These are phyloP conservation scores for Rubroboletus pulcherrimus DNA, from an alignment of 768 basidiomycete species.

Conservation along the genomic window DNA sequence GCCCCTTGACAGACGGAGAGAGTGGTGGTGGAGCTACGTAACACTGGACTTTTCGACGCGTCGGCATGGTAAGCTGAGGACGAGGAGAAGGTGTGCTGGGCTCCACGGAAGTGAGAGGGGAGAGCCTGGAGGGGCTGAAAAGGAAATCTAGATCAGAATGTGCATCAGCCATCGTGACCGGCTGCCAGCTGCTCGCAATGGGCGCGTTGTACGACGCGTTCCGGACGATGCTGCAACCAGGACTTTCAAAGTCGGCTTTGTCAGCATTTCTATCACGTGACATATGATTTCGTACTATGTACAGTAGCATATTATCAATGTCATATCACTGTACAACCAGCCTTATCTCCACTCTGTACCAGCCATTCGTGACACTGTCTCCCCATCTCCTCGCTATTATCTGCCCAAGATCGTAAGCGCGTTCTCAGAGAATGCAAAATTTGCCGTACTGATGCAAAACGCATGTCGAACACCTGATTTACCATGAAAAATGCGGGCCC, in stretches of 20 bases:
- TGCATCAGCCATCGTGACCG: conserved; percentile 15
- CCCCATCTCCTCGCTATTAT: conserved; percentile 45
- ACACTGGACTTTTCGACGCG: conserved; percentile 17
- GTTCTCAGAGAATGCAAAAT: neutral
- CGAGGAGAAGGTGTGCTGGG: conserved; percentile 2
- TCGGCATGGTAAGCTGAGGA: conserved; percentile 3
- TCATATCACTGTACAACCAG: too few relatives aligned
- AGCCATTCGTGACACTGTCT: neutral
- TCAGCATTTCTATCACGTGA: conserved; percentile 14
- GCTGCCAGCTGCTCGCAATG: neutral
- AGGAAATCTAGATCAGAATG: conserved; percentile 14
- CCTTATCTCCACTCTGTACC: too few relatives aligned
- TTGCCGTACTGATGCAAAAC: conserved; percentile 64
- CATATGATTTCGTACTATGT: neutral
- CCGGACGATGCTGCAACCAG: neutral
- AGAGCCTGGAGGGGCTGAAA: conserved; percentile 11
- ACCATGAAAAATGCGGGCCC: conserved; percentile 41
- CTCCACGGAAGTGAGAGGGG: conserved; percentile 16
- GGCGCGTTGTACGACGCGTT: conserved; percentile 16
- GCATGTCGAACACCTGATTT: conserved; percentile 57
- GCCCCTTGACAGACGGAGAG: conserved; percentile 34
- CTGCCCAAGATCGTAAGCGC: conserved; percentile 28
- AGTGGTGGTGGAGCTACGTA: conserved; percentile 40
- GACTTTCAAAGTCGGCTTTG: conserved; percentile 1
- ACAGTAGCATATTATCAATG: too few relatives aligned